Evolutionary conservation across 352 stramenopile genomes (phyloP).

Genomic region (Phytophthora tubulina): DNA sequence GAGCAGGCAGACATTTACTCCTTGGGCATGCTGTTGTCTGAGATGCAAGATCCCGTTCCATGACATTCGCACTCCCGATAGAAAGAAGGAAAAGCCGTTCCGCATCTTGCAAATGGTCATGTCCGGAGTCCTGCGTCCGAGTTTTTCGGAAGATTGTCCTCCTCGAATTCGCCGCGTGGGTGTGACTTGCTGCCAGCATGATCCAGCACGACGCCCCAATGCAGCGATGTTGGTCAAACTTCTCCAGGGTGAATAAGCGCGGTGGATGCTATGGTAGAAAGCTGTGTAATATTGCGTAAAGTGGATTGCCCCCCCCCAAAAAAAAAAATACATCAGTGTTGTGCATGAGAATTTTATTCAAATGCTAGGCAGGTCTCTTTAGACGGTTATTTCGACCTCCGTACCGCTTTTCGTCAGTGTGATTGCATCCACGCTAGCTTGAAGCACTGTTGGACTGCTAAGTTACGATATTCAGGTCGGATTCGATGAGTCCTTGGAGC

Average conservation of each 20-base stretch:
- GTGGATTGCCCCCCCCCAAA: too few species aligned
- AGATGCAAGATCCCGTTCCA: constrained; percentile 34
- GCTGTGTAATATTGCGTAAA: too few species aligned
- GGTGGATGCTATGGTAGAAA: too few species aligned
- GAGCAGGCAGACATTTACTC: constrained; percentile 69
- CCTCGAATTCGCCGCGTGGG: not conserved
- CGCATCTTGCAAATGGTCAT: constrained; percentile 44
- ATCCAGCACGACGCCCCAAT: not conserved
- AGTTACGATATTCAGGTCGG: too few species aligned
- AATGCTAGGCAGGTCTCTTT: too few species aligned
- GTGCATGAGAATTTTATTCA: too few species aligned
- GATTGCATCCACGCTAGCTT: too few species aligned
- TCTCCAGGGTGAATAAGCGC: not conserved
- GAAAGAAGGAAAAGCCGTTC: constrained; percentile 43
- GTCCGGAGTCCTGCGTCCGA: not conserved
- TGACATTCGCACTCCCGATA: not conserved
- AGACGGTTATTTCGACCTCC: too few species aligned
- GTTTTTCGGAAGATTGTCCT: not conserved
- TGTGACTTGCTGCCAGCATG: constrained; percentile 1
- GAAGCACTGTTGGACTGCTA: too few species aligned
- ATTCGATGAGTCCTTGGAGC: too few species aligned
- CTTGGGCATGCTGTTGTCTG: constrained; percentile 56
- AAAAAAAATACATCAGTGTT: too few species aligned
- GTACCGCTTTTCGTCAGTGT: too few species aligned
- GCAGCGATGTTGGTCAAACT: not conserved